A percentile compares a stretch with the other conserved stretches of the same genome.
Conservation (phyloP, 176 grass and related monocot species). For the Triticum turgidum region DNA sequence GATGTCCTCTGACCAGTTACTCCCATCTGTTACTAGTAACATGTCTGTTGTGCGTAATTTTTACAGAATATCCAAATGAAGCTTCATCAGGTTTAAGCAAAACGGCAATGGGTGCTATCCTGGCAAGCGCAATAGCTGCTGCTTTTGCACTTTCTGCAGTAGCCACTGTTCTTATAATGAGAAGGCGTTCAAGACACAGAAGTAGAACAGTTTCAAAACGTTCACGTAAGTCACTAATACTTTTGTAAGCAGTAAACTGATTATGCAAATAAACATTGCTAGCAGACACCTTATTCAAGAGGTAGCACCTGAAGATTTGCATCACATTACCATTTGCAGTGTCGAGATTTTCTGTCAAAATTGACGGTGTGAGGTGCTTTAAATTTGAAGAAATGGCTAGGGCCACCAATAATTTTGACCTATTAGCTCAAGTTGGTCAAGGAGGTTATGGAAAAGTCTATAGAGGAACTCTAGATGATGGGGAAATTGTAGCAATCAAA, state of each 20-base stretch:
- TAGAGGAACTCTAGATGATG: constrained; percentile 74
- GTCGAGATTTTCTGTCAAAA: constrained; percentile 66
- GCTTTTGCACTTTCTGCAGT: constrained; percentile 53
- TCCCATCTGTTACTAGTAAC: constrained; percentile 12
- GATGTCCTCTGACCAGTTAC: not conserved
- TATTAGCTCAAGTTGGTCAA: constrained; percentile 76
- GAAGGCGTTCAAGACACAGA: constrained; percentile 46
- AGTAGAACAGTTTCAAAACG: constrained; percentile 44
- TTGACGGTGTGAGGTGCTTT: constrained; percentile 78
- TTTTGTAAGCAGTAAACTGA: constrained; percentile 18
- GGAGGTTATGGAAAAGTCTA: constrained; percentile 97
- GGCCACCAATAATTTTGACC: constrained; percentile 72
- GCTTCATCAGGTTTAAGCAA: constrained; percentile 64
- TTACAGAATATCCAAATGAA: constrained; percentile 43
- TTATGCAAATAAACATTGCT: not conserved
- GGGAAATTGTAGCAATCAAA: constrained; percentile 84
- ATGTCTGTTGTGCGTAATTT: not conserved
- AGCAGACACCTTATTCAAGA: constrained; percentile 1
- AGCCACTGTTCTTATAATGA: constrained; percentile 67
- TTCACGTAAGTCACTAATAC: constrained; percentile 58
- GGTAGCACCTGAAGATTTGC: constrained; percentile 10
- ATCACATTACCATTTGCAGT: constrained; percentile 46
- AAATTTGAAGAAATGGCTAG: constrained; percentile 75
- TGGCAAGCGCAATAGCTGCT: constrained; percentile 52
- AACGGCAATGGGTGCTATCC: constrained; percentile 42